phyloP scores from a whole-genome alignment of 148 eudicot genomes.

The Rhododendron ovatum region DNA sequence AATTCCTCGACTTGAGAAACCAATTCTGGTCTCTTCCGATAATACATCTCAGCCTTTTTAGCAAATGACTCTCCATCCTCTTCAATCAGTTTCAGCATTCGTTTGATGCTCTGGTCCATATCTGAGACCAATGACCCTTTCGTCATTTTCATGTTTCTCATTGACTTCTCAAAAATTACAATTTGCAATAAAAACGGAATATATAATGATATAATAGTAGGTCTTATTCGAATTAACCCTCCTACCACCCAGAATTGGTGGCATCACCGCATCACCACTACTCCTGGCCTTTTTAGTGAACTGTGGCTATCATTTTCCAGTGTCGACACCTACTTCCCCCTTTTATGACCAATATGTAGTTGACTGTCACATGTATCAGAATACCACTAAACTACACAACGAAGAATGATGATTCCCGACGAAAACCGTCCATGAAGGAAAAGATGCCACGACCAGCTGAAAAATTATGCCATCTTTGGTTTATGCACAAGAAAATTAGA shows the following conservation, averaged over 20 bases:
- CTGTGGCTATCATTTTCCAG: not conserved
- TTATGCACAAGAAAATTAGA: not conserved
- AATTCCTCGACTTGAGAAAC: slow-evolving; percentile 72
- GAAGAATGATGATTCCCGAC: not conserved
- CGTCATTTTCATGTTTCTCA: slow-evolving; percentile 10
- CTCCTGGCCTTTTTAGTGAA: not conserved
- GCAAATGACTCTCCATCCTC: slow-evolving; percentile 89
- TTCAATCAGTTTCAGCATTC: slow-evolving; percentile 77
- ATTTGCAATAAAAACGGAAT: not conserved
- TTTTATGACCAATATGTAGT: too few relatives aligned
- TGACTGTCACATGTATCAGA: not conserved
- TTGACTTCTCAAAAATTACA: not conserved
- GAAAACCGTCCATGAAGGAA: not conserved
- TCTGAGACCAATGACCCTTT: slow-evolving; percentile 35
- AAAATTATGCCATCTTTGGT: not conserved
- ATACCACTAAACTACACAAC: not conserved
- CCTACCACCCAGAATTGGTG: not conserved
- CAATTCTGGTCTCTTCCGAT: slow-evolving; percentile 74
- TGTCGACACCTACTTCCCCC: not conserved
- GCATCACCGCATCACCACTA: not conserved
- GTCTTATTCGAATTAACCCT: not conserved
- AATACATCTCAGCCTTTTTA: slow-evolving; percentile 84
- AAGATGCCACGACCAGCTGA: not conserved
- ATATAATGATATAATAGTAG: not conserved
- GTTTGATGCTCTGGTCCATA: slow-evolving; percentile 60